These are phyloP conservation scores for Tetradesmus lagerheimii DNA, from an alignment of 139 green algal species.

Conservation along the genomic window DNA sequence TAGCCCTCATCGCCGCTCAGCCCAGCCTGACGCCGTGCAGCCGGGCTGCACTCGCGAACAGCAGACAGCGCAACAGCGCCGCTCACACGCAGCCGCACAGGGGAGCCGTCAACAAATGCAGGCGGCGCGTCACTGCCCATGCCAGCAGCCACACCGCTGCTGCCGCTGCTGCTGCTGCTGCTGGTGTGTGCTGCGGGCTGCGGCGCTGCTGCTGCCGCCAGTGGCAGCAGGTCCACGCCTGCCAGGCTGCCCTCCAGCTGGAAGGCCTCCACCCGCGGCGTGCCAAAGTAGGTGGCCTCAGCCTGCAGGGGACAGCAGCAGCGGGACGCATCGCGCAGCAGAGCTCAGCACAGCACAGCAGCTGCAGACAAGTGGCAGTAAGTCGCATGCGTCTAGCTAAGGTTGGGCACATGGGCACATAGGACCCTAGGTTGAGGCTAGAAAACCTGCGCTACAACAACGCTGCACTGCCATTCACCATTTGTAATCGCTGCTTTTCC, in stretches of 20 bases:
- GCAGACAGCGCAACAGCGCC: constrained; percentile 24
- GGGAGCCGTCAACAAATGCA: constrained; percentile 17
- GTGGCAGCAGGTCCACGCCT: constrained; percentile 57
- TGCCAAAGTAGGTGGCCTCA: constrained; percentile 58
- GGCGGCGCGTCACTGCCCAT: neutral
- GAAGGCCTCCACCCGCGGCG: constrained; percentile 59
- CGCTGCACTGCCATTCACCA: neutral
- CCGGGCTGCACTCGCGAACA: neutral
- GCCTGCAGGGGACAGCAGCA: constrained; percentile 36
- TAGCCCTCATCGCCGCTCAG: neutral
- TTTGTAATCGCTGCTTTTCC: neutral
- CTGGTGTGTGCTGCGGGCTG: neutral
- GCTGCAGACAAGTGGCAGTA: neutral
- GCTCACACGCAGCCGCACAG: constrained; percentile 25
- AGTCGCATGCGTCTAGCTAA: too few species aligned
- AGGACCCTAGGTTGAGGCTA: too few species aligned
- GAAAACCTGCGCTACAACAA: too few species aligned
- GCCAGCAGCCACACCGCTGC: constrained; percentile 8
- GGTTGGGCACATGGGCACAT: too few species aligned
- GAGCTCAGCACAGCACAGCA: neutral
- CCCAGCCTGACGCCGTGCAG: constrained; percentile 31
- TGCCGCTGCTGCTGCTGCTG: constrained; percentile 22
- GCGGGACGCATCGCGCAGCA: neutral
- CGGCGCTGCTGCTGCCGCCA: constrained; percentile 7
- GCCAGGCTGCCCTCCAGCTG: constrained; percentile 51